Evolutionary conservation across 768 basidiomycete genomes (phyloP), one percentile per base, ranked within the genome.

Genomic region (Boletus tylopilopsis): DNA sequence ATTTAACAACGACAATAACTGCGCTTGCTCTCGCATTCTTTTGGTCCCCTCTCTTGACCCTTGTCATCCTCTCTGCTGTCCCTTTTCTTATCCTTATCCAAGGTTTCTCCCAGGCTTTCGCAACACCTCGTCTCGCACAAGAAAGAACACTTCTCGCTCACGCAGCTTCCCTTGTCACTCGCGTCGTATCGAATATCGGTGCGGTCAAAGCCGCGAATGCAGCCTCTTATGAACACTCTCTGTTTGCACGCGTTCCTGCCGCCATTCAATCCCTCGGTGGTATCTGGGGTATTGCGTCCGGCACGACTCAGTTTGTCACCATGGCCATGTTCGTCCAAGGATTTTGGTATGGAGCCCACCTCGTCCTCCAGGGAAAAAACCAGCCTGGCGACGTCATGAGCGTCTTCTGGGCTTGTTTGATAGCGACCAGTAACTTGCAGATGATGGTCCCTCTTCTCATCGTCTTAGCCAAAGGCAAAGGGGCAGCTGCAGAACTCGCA

Each of bases 331-430:
- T 98, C 69, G 92, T 98, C 8, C 87, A 93, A 61, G 94, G 86
- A 0, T 98, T 98, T 70, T 97, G 95, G 94, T 98, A 86, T 61
- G 95, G 94, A 12, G 78, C 87, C 3, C 85, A 87, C 62, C 78
- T 96, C 44, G 92, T 99, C n/a, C 70, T 82, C n/a, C 76, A 84
- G 12, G 88, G 87, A 15, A 80, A 75, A 53, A 76, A 81, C 45
- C 70, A 71, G 4, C 72, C 87, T 0, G 92, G 92, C 1, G 79
- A 85, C 30, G 88, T 97, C 54, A 94, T 94, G 86, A 84, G 88
- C n/a, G 91, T 94, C 44, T 99, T 98, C 67, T 98, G 95, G 94
- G 94, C 95, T 0, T 94, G 91, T 64, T 73, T 97, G 19, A 88
- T 97, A 53, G 93, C 91, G 0, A 86, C 88, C 1, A 85, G 79